Evolutionary conservation across 1,284 basidiomycete species (phyloP).

Genomic region (Leucoagaricus sp.): DNA sequence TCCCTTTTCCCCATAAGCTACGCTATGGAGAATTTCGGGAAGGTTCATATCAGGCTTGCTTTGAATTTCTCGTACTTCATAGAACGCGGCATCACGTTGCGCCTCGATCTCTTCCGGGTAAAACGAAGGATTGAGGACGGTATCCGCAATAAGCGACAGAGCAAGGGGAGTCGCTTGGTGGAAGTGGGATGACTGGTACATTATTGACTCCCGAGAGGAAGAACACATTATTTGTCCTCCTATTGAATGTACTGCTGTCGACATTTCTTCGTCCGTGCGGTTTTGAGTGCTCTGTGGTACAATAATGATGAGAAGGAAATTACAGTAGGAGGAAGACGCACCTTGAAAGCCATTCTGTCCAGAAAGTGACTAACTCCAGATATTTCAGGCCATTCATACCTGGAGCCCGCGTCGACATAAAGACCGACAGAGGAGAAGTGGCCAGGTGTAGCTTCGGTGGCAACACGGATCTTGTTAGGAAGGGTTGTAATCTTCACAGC

Average conservation of each 20-base stretch:
- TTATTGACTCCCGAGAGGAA: constrained; percentile 91
- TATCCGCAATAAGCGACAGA: constrained; percentile 89
- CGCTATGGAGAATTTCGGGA: constrained; percentile 89
- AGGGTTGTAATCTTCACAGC: constrained; percentile 76
- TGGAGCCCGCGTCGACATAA: constrained; percentile 91
- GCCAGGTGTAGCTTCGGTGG: constrained; percentile 88
- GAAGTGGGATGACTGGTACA: constrained; percentile 98
- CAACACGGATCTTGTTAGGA: constrained; percentile 90
- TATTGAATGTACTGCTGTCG: constrained; percentile 78
- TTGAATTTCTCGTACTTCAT: constrained; percentile 89
- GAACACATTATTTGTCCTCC: constrained; percentile 94
- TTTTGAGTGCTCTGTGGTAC: constrained; percentile 56
- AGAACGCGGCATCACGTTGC: constrained; percentile 88
- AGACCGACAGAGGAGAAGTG: constrained; percentile 96
- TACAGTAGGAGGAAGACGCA: constrained; percentile 33
- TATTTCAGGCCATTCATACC: constrained; percentile 82
- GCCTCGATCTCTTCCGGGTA: constrained; percentile 79
- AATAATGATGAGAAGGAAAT: constrained; percentile 6
- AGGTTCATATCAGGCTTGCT: constrained; percentile 93
- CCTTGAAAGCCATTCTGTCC: constrained; percentile 97
- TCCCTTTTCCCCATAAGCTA: constrained; percentile 80
- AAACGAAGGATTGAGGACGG: constrained; percentile 82
- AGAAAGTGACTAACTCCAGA: constrained; percentile 91
- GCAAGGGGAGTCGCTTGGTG: constrained; percentile 82
- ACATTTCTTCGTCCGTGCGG: constrained; percentile 77